A percentile compares a stretch with the other conserved stretches of the same genome.
Evolutionary conservation across 2,329 filamentous ascomycete species (phyloP).

Genomic region (Plenodomus biglobosus): DNA sequence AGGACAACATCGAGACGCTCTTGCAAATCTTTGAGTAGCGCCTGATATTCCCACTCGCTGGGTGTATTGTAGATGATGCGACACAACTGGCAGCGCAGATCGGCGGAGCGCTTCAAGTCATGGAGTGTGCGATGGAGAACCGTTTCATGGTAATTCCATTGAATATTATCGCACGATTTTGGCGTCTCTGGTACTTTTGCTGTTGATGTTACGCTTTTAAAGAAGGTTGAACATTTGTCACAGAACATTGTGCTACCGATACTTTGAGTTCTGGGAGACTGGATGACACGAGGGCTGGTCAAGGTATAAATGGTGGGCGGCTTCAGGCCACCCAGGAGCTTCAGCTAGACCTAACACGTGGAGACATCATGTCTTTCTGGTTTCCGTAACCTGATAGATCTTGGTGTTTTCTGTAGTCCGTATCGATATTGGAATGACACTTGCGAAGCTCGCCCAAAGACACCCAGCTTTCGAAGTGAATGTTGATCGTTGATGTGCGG

Average conservation of each 20-base stretch:
- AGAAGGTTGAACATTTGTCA: slow-evolving; percentile 14
- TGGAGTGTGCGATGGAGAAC: slow-evolving; percentile 16
- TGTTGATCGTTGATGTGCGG: too few species aligned
- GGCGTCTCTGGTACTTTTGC: slow-evolving; percentile 4
- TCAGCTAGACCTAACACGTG: background rate
- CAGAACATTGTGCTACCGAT: slow-evolving; percentile 21
- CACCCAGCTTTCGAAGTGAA: too few species aligned
- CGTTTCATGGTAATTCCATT: slow-evolving; percentile 15
- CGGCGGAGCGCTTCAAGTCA: slow-evolving; percentile 19
- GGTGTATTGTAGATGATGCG: slow-evolving; percentile 19
- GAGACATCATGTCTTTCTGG: too few species aligned
- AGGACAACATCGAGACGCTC: slow-evolving; percentile 17
- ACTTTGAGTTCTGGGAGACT: background rate
- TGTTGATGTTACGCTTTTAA: slow-evolving; percentile 4
- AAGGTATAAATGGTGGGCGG: background rate
- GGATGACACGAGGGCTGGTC: background rate
- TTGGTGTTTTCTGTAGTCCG: too few species aligned
- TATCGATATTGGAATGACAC: too few species aligned
- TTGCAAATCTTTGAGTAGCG: slow-evolving; percentile 9
- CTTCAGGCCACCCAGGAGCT: background rate
- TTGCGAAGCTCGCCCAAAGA: too few species aligned
- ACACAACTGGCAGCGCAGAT: slow-evolving; percentile 17
- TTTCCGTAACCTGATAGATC: too few species aligned
- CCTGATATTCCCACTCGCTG: slow-evolving; percentile 9
- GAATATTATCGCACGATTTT: slow-evolving; percentile 4